Evolutionary conservation across 2,329 filamentous ascomycete genomes (phyloP), one percentile per base, ranked within the genome.

Genomic region (Cordyceps militaris): DNA sequence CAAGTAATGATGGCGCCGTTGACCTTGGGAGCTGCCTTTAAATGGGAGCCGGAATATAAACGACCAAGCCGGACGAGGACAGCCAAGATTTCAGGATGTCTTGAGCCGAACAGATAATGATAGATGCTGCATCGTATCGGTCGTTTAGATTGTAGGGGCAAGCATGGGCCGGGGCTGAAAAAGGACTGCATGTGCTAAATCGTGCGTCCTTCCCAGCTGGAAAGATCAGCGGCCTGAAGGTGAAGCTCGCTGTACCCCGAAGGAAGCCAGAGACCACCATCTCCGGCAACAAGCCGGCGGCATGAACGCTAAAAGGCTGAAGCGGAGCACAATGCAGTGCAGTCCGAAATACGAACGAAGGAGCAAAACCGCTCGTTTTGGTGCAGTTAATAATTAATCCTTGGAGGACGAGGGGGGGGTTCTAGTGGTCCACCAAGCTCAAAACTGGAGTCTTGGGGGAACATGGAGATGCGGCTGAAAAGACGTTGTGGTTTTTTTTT

Each of bases 101-200:
- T 16, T 7, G 30, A 1, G 16, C 1, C 4, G 10, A 32, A 21
- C 14, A 14, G 24, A 21, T 19, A 47, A 44, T 30, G 32, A 23
- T 28, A 26, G 19, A 56, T 48, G 30, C 43, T 42, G 42, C 43
- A 56, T 47, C 52, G 52, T 48, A 48, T 56, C 52, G 43, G 32
- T 56, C 52, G 52, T 42, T 19, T 55, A 36, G 21, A 19, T 26
- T 11, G 1, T 23, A 6, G 6, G 2, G 30, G 24, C 4, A n/a
- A 7, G 21, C 48, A 16, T 11, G 30, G 21, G 30, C 32, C 49
- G 8, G 48, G 49, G 49, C 49, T 52, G 49, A 52, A 52, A 9
- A 13, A 56, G 43, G 48, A 43, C 52, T 56, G 52, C 46, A 43
- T 11, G n/a, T 10, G 13, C 38, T 53, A 32, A 44, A 32, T 43